Evolutionary conservation across 2,329 filamentous ascomycete species (phyloP), one percentile per base, ranked within the genome.

Genomic region (Colletotrichum sp.): DNA sequence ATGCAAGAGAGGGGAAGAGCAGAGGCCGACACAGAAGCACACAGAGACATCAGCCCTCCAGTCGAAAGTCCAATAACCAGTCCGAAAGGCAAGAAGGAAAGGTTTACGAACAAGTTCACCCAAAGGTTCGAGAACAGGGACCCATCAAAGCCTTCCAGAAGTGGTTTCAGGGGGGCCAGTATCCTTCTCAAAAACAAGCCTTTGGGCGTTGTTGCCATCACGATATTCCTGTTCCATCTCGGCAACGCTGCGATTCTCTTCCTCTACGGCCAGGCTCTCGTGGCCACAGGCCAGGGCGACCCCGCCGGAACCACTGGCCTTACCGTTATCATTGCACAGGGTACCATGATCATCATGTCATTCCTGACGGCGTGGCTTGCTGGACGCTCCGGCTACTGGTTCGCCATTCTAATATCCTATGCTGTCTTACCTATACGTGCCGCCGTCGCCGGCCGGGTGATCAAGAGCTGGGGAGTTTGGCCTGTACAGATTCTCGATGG

Each of bases 401-500:
- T 66, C 3, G 27, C 69, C 13, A 32, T 75, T 10, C 3, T 75
- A 8, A 15, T 62, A 8, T 75, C 73, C 4, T 75, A 75, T 27
- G 62, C 34, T 22, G 61, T 56, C 4, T 22, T 75, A 6, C 73
- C 69, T 4, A 13, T 75, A 1, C 73, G 73, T 32, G 68, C 69
- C 5, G 73, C 73, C 12, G 56, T 75, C 39, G 73, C 73, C 3
- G 73, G 73, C 22, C 32, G 55, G 8, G 39, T 48, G 2, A 34
- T 75, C 18, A 67, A 75, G 32, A 66, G 43, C 69, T 75, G 69
- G 69, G 73, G 73, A 0, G 43, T 75, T 1, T 75, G 73, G 73
- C 73, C 73, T 2, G 73, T 75, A 3, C 73, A 75, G 22, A 72
- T 75, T 15, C 69, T 75, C 39, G 73, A 75, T 8, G 73, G 73